Base-by-base conservation (phyloP, 1,284 basidiomycete species). In the Acaromyces ingoldii region DNA sequence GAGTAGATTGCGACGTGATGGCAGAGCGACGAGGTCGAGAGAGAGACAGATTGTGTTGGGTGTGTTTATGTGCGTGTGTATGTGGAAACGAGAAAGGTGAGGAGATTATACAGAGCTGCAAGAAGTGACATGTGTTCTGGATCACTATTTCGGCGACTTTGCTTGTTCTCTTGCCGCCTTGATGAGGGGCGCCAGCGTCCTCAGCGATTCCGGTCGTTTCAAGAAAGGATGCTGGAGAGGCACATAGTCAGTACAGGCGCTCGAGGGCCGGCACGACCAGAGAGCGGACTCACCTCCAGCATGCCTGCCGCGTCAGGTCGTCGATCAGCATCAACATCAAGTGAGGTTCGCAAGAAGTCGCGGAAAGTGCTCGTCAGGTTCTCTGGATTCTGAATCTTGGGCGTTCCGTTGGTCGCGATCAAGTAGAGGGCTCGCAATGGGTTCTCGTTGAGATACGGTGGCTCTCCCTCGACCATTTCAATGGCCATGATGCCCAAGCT, bases 401-500 rank as follows among this genome's bases (percentile, higher is more conserved):
- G 93, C 10, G 93, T 97, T 22, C 74, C 93, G 70, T 97, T 97
- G 26, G 93, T 97, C 24, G 93, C 93, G 68, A 98, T 98, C 55
- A 97, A 80, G 77, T 98, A 97, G 19, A 98, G 78, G 13, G 95
- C 93, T 78, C 97, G 97, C 63, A 97, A 80, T 0, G 93, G 93
- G 72, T 98, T 92, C 74, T 98, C 93, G 67, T 97, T 92, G 38
- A 97, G 81, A 76, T 98, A 98, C 1, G 93, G 93, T 2, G 93
- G 93, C 76, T 98, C 93, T 75, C 92, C 92, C 62, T 91, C 88
- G 63, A 98, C 25, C 51, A 53, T 53, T 53, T 53, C 51, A 39
- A 98, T 98, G 22, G 91, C 91, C 90, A 98, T 93, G 79, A 99
- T 98, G 21, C 93, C 95, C 69, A 98, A 78, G 76, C 85, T 88